phyloP scores from a whole-genome alignment of 1,284 basidiomycete genomes.

The Cryptococcus sp. region DNA sequence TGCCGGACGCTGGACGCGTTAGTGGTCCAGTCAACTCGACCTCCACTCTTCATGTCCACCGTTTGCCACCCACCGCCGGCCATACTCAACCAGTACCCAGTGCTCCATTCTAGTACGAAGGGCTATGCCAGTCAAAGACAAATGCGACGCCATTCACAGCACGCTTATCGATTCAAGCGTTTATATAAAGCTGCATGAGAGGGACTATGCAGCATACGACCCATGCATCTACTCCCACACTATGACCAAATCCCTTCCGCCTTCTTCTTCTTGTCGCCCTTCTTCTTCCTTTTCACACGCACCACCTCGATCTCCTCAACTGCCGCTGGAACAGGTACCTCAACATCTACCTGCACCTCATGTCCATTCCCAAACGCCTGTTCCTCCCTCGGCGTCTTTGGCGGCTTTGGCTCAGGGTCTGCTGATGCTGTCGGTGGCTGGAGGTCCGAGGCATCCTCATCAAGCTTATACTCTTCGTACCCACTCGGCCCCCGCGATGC shows the following conservation, averaged over 20 bases:
- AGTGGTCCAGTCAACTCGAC: conserved; percentile 4
- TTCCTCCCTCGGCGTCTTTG: background rate
- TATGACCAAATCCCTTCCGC: conserved; percentile 8
- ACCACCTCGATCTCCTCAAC: conserved; percentile 41
- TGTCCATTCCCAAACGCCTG: background rate
- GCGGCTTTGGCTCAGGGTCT: background rate
- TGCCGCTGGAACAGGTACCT: conserved; percentile 25
- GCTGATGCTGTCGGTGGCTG: conserved; percentile 31
- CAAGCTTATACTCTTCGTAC: conserved; percentile 65
- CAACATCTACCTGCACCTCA: conserved; percentile 9
- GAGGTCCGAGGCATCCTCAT: conserved; percentile 50
- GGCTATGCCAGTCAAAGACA: too few relatives aligned
- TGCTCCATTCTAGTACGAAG: too few relatives aligned
- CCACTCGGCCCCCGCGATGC: conserved; percentile 26
- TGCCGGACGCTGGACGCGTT: conserved; percentile 2
- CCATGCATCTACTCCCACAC: too few relatives aligned
- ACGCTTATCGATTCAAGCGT: too few relatives aligned
- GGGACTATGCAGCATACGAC: too few relatives aligned
- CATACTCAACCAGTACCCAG: background rate
- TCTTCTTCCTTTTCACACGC: conserved; percentile 50
- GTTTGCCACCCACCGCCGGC: background rate
- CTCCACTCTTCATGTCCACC: conserved; percentile 7
- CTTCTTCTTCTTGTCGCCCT: conserved; percentile 37
- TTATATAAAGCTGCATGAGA: too few relatives aligned
- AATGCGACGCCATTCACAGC: too few relatives aligned